Evolutionary conservation across 805 yeast genomes (phyloP).

Genomic region (Yamadazyma insecticola): DNA sequence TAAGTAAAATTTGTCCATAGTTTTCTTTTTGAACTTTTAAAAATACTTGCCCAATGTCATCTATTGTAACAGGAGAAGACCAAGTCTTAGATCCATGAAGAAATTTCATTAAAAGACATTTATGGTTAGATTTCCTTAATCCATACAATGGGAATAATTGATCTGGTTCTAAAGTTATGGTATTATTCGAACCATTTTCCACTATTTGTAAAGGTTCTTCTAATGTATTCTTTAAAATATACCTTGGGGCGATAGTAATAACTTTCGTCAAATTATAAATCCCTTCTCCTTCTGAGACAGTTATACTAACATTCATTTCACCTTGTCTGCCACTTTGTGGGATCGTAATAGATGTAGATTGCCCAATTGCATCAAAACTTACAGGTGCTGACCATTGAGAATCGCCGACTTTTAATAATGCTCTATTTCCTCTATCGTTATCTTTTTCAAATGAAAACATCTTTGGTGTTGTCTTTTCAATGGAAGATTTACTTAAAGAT

Average conservation of each 20-base stretch:
- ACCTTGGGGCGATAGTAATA: constrained; percentile 79
- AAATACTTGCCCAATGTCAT: constrained; percentile 78
- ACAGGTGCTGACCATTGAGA: constrained; percentile 69
- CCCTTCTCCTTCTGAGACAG: constrained; percentile 80
- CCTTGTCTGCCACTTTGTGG: constrained; percentile 44
- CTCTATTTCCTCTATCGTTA: constrained; percentile 59
- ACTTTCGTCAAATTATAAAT: constrained; percentile 73
- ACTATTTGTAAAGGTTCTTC: constrained; percentile 53
- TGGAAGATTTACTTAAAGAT: constrained; percentile 39
- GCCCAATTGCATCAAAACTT: constrained; percentile 89
- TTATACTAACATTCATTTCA: constrained; percentile 74
- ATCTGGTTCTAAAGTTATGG: constrained; percentile 42
- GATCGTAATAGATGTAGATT: constrained; percentile 50
- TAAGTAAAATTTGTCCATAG: constrained; percentile 65
- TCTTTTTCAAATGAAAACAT: constrained; percentile 80
- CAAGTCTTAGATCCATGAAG: constrained; percentile 56
- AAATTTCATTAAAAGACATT: constrained; percentile 59
- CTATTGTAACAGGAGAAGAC: constrained; percentile 85
- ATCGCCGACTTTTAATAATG: constrained; percentile 59
- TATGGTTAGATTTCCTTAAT: constrained; percentile 51
- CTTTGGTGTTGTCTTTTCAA: constrained; percentile 43
- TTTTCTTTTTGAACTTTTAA: constrained; percentile 62
- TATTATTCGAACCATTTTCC: constrained; percentile 62
- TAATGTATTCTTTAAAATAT: constrained; percentile 61
- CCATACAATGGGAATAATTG: constrained; percentile 58